phyloP scores from a whole-genome alignment of 306 rosid species.

The Pyrus betulifolia region DNA sequence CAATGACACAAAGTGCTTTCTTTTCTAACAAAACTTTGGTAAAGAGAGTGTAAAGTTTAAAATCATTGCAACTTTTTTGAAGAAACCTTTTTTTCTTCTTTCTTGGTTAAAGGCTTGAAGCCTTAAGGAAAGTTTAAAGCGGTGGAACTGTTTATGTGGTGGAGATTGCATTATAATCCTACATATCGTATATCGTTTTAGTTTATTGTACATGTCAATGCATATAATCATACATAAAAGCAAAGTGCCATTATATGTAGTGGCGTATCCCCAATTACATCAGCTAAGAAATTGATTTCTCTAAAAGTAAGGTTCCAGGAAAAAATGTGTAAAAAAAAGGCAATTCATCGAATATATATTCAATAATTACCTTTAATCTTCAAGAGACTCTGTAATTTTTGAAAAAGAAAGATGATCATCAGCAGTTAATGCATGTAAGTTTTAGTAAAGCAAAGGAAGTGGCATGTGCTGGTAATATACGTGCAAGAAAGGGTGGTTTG shows the following conservation, averaged over 20 bases:
- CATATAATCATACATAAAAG: too few relatives aligned
- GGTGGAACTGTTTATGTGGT: too few relatives aligned
- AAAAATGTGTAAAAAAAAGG: too few relatives aligned
- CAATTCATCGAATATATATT: too few relatives aligned
- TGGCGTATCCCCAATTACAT: not conserved
- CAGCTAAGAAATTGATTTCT: too few relatives aligned
- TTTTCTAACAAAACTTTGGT: not conserved
- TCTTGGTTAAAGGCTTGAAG: not conserved
- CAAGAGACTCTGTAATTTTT: too few relatives aligned
- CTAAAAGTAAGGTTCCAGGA: too few relatives aligned
- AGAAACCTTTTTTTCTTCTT: not conserved
- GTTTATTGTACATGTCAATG: not conserved
- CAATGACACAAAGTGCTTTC: not conserved
- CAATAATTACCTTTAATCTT: too few relatives aligned
- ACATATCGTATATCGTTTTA: not conserved
- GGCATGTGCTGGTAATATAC: conserved; percentile 19
- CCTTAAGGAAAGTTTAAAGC: not conserved
- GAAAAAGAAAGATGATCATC: too few relatives aligned
- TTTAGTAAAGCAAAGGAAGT: not conserved
- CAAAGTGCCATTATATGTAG: not conserved
- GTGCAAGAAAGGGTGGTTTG: not conserved
- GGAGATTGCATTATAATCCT: not conserved
- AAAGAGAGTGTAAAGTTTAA: not conserved
- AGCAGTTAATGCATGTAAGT: not conserved
- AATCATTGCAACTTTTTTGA: not conserved